Evolutionary conservation across 2,329 filamentous ascomycete species (phyloP).

Genomic region (Tolypocladium paradoxum): DNA sequence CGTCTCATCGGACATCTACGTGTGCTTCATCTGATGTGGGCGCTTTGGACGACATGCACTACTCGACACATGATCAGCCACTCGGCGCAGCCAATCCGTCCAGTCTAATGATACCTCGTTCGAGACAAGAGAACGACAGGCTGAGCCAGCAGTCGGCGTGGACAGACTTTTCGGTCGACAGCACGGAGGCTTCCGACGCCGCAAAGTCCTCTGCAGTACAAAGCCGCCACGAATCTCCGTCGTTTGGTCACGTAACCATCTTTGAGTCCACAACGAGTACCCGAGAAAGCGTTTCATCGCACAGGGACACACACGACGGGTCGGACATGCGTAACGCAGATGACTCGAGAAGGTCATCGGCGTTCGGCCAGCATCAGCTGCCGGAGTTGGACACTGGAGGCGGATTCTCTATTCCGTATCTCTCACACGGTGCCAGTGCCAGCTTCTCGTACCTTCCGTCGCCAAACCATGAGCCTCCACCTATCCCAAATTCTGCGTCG

Average conservation of each 20-base stretch:
- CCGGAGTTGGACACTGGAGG: slow-evolving; percentile 40
- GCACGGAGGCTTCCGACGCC: slow-evolving; percentile 28
- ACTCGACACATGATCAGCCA: slow-evolving; percentile 14
- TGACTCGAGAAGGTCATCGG: slow-evolving; percentile 15
- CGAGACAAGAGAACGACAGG: slow-evolving; percentile 31
- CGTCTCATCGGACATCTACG: slow-evolving; percentile 26
- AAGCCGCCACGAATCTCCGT: slow-evolving; percentile 14
- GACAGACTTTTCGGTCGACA: slow-evolving; percentile 50
- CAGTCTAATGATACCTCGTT: slow-evolving; percentile 36
- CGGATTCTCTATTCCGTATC: slow-evolving; percentile 38
- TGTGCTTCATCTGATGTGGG: slow-evolving; percentile 28
- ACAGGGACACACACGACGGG: neutral
- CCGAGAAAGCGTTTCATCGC: slow-evolving; percentile 1
- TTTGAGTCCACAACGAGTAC: slow-evolving; percentile 12
- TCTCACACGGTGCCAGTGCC: slow-evolving; percentile 21
- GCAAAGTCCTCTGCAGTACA: slow-evolving; percentile 17
- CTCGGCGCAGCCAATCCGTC: slow-evolving; percentile 27
- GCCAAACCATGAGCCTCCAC: slow-evolving; percentile 41
- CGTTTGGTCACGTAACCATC: slow-evolving; percentile 21
- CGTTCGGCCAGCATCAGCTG: slow-evolving; percentile 27
- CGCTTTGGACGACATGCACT: slow-evolving; percentile 15
- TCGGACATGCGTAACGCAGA: slow-evolving; percentile 12
- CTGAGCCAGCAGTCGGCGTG: slow-evolving; percentile 46
- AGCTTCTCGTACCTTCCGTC: slow-evolving; percentile 22
- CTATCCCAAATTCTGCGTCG: slow-evolving; percentile 29